A percentile compares a stretch with the other conserved stretches of the same genome.
Conservation (phyloP, 1,139 yeast species). For the Meyerozyma smithsonii region DNA sequence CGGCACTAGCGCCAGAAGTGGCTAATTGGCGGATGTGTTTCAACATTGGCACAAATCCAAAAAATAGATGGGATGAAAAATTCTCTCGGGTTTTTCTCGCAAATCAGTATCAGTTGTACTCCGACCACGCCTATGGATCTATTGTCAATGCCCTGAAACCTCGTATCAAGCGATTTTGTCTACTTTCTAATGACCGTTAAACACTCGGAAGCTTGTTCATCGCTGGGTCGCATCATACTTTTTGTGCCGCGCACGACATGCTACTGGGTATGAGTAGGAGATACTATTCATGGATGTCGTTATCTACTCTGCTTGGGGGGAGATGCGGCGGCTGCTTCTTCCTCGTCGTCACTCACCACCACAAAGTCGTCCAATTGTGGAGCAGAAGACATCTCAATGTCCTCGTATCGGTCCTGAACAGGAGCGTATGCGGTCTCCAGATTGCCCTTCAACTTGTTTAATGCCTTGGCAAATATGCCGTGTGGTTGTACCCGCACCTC, state of each 20-base stretch:
- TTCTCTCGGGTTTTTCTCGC: background rate
- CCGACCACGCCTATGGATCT: background rate
- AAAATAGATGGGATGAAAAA: background rate
- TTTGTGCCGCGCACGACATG: background rate
- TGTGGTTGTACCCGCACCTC: conserved; percentile 17
- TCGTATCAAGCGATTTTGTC: too few relatives aligned
- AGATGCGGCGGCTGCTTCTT: conserved; percentile 5
- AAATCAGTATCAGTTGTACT: background rate
- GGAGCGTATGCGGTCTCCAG: conserved; percentile 25
- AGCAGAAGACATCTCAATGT: conserved; percentile 28
- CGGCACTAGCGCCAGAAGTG: conserved; percentile 19
- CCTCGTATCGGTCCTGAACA: conserved; percentile 19
- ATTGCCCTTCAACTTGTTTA: conserved; percentile 33
- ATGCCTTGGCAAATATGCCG: conserved; percentile 37
- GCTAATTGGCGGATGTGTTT: conserved; percentile 30
- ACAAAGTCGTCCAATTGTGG: conserved; percentile 25
- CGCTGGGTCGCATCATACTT: too few relatives aligned
- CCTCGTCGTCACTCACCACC: conserved; percentile 47
- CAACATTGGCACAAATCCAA: conserved; percentile 15
- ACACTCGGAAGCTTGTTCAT: too few relatives aligned
- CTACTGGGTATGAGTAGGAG: background rate
- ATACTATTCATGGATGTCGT: background rate
- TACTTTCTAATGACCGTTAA: too few relatives aligned
- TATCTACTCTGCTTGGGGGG: background rate
- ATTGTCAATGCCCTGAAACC: too few relatives aligned